Base-by-base conservation (phyloP, 495 filamentous ascomycete genomes). In the Podospora sp. region DNA sequence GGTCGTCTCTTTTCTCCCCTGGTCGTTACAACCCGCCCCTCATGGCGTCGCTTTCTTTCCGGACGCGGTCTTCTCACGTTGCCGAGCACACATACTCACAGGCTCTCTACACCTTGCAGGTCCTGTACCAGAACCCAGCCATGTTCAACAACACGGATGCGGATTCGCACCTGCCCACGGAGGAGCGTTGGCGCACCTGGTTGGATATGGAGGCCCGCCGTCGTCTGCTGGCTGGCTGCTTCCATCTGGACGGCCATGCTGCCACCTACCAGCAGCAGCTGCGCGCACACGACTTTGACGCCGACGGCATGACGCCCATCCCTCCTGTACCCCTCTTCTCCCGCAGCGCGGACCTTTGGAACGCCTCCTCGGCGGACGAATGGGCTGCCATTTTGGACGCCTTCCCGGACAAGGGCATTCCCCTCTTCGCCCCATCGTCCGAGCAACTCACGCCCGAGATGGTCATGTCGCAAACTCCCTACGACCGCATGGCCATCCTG, bases 231-330 rank as follows among this genome's bases (percentile, higher is more conserved):
- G 76, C 79, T 53, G 78, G 76, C 11, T 87, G 81, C 73, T 81
- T 85, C 74, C 71, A 83, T 68, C 73, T 81, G 63, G 84, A 87
- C 73, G 75, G 81, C 20, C 85, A 85, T 63, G 74, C 82, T 62
- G 76, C 82, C 56, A 73, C 80, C 63, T 84, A 80, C 65, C 80
- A 85, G 64, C 81, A 85, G 72, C 80, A 82, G 63, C 66, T 68
- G n/a, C 76, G 76, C 9, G 73, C 69, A 9, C 73, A 76, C 57
- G 73, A 78, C 56, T 66, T 65, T 68, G 70, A 74, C 56, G 63
- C 70, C 55, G 68, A 53, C 59, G 73, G 72, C 58, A 63, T 65
- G 67, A 69, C 69, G 20, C 65, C 69, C 49, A 70, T 70, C 61
- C 75, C 68, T n/a, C 68, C 71, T 22, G 74, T 81, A 25, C 81